These are phyloP conservation scores for Karstenula rhodostoma DNA, from an alignment of 2,329 filamentous ascomycete genomes.

Conservation along the genomic window DNA sequence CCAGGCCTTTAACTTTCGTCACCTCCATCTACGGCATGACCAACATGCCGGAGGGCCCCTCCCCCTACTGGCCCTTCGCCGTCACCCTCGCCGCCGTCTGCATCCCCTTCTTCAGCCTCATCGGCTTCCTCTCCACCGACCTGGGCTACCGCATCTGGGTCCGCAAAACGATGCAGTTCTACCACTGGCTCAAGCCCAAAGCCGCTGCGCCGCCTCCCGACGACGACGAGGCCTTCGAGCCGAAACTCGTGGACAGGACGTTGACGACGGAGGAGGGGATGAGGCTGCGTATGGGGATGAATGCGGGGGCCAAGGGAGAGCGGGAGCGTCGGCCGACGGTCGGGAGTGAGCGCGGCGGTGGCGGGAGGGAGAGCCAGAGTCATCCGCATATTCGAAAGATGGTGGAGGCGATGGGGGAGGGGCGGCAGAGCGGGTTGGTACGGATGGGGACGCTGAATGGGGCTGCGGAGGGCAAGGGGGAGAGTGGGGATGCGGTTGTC, in stretches of 20 bases:
- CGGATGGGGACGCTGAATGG: constrained; percentile 31
- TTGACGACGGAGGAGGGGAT: constrained; percentile 41
- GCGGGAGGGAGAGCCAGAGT: constrained; percentile 24
- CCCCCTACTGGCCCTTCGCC: constrained; percentile 50
- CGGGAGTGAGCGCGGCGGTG: constrained; percentile 15
- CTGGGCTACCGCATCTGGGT: constrained; percentile 51
- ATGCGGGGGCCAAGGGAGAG: constrained; percentile 5
- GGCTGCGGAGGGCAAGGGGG: constrained; percentile 15
- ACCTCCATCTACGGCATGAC: constrained; percentile 66
- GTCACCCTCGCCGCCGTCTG: constrained; percentile 54
- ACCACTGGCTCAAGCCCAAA: constrained; percentile 37
- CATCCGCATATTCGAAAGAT: constrained; percentile 42
- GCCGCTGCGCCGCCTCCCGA: constrained; percentile 12
- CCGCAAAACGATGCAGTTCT: constrained; percentile 38
- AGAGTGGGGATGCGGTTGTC: constrained; percentile 32
- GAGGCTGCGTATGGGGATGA: constrained; percentile 29
- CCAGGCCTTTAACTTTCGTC: constrained; percentile 65
- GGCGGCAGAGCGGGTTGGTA: constrained; percentile 34
- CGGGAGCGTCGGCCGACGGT: constrained; percentile 20
- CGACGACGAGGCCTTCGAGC: constrained; percentile 19
- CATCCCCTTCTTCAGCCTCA: constrained; percentile 56
- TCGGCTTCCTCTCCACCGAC: constrained; percentile 55
- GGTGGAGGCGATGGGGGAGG: constrained; percentile 39
- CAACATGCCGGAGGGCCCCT: constrained; percentile 51
- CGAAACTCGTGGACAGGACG: constrained; percentile 28